A percentile compares a stretch with the other conserved stretches of the same genome.
Conservation (phyloP, 352 stramenopile species). For the Phytophthora syringae region DNA sequence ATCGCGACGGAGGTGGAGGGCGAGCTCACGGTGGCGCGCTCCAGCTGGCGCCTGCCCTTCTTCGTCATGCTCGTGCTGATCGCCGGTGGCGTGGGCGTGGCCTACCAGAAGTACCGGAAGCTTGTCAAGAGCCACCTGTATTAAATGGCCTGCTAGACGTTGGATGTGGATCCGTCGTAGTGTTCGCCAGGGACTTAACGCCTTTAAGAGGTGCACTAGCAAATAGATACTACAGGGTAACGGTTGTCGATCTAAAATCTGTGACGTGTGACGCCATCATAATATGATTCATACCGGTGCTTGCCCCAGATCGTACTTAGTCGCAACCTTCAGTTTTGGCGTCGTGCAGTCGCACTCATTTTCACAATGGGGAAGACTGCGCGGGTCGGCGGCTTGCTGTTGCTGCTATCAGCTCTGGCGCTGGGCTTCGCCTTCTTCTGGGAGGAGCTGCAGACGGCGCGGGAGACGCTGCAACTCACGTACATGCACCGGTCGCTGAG, state of each 20-base stretch:
- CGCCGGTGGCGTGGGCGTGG: conserved; percentile 56
- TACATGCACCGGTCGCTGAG: conserved; percentile 62
- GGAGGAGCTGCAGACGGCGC: conserved; percentile 43
- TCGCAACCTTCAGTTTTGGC: neutral
- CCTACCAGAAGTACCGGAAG: conserved; percentile 90
- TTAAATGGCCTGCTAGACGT: conserved; percentile 39
- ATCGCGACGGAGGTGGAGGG: conserved; percentile 74
- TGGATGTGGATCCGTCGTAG: conserved; percentile 30
- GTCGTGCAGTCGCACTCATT: too few relatives aligned
- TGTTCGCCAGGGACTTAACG: conserved; percentile 16
- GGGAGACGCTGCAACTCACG: conserved; percentile 72
- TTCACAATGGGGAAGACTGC: conserved; percentile 64
- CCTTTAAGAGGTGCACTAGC: conserved; percentile 7
- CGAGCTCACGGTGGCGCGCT: conserved; percentile 64
- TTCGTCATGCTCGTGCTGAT: conserved; percentile 79
- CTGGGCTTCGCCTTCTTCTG: conserved; percentile 66
- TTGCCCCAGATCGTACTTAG: neutral
- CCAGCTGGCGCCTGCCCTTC: conserved; percentile 82
- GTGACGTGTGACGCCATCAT: conserved; percentile 19
- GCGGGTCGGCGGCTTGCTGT: conserved; percentile 50
- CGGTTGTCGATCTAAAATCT: conserved; percentile 5
- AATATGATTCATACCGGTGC: too few relatives aligned
- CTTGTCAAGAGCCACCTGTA: conserved; percentile 87
- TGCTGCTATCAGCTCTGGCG: conserved; percentile 43
- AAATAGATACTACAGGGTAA: conserved; percentile 35